Conservation (phyloP, 371 early-diverging fungal species). For the Dinochytrium kinnereticum region DNA sequence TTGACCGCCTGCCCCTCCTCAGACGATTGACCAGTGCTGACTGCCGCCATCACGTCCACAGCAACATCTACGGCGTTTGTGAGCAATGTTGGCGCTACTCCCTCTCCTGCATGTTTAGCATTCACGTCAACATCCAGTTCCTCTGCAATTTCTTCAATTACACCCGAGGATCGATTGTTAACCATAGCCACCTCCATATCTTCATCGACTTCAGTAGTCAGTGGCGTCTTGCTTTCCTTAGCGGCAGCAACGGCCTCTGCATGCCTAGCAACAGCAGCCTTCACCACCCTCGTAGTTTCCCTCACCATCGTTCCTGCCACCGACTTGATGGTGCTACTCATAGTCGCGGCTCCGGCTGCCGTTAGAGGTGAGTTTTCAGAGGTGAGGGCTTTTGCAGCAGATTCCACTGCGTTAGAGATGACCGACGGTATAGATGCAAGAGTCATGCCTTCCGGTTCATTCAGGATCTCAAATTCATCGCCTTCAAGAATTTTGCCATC, state of each 20-base stretch:
- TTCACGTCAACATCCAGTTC: no score
- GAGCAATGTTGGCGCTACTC: no score
- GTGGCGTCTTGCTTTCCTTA: not conserved
- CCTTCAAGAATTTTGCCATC: not conserved
- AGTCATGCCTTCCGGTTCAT: not conserved
- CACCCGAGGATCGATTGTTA: no score
- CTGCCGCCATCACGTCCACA: no score
- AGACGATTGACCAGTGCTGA: no score
- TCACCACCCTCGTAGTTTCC: not conserved
- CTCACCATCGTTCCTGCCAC: not conserved
- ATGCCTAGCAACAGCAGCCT: not conserved
- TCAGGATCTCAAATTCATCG: not conserved
- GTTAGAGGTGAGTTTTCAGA: not conserved
- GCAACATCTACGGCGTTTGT: no score
- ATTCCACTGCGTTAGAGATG: not conserved
- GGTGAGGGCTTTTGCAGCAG: conserved; percentile 1
- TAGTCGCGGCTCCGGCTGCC: not conserved
- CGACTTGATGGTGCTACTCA: not conserved
- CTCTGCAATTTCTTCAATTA: no score
- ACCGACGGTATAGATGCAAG: not conserved
- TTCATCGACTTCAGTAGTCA: not conserved
- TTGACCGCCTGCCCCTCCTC: no score
- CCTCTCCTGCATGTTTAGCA: no score
- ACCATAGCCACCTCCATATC: no score
- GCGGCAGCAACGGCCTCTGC: not conserved